Percentiles rank a stretch among this genome's conserved stretches.
Evolutionary conservation across 208 protist genomes (phyloP).

Genomic region (Blechomonas ayalai): DNA sequence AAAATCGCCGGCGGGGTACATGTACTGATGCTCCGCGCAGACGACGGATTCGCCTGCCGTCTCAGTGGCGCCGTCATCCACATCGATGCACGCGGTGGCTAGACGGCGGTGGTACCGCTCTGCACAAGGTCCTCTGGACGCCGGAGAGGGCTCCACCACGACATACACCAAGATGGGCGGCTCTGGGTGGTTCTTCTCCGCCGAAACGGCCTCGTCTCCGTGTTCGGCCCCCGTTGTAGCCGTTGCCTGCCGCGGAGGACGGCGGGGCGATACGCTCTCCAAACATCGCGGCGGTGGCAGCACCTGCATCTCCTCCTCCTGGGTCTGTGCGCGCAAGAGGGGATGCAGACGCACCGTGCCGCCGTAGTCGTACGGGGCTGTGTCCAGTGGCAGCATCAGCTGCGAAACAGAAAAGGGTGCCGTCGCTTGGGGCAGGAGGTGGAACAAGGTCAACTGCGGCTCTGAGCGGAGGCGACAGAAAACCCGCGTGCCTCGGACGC

Average conservation of each 20-base stretch:
- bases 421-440: slow-evolving; percentile 22
- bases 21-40: slow-evolving; percentile 35
- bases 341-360: slow-evolving; percentile 26
- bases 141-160: slow-evolving; percentile 17
- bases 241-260: not conserved
- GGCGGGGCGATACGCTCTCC: slow-evolving; percentile 12
- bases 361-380: slow-evolving; percentile 36
- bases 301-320: slow-evolving; percentile 17
- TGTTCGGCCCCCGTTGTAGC: too few species aligned
- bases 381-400: slow-evolving; percentile 34
- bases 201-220: slow-evolving; percentile 1
- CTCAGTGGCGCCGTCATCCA: too few species aligned
- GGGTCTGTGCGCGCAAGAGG: too few species aligned
- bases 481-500: slow-evolving; percentile 23
- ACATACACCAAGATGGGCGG: slow-evolving; percentile 18
- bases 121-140: slow-evolving; percentile 13
- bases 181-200: slow-evolving; percentile 1
- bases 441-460: slow-evolving; percentile 19
- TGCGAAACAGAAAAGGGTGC: slow-evolving; percentile 27
- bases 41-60: too few species aligned
- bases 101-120: slow-evolving; percentile 27
- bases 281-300: slow-evolving; percentile 25
- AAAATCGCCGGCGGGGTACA: slow-evolving; percentile 27
- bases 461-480: slow-evolving; percentile 18
- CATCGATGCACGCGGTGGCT: too few species aligned